Base-by-base conservation (phyloP, 2,329 filamentous ascomycete genomes). In the Phaeosphaeriaceae sp. region DNA sequence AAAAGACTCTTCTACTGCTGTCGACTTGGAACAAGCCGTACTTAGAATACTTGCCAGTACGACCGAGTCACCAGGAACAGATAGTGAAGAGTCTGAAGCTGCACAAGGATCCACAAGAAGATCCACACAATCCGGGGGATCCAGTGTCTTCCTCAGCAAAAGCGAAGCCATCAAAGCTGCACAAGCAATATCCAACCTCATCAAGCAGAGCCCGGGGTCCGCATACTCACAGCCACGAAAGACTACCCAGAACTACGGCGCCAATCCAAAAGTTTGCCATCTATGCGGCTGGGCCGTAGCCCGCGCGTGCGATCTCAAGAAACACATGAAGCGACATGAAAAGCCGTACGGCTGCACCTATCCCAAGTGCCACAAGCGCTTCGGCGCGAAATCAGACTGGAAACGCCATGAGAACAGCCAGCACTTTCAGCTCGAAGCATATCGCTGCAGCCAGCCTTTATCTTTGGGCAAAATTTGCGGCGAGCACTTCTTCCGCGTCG, bases 321-420 rank as follows among this genome's bases (percentile, higher is more conserved):
- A 97, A 76, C 94, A 97, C 74, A 82, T 87, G 75, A 94, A 93
- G 73, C 88, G 93, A 1, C 94, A 97, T 74, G 84, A 86, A 8
- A 89, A 88, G 64, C 94, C 93, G 0, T 97, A 94, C 63, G 89
- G 88, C 13, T 97, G 94, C 76, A 97, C 93, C 0, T 91, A 89
- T 63, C 77, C 82, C 9, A 78, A 80, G 28, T 97, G 94, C 70
- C 76, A 79, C 50, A 93, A 92, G 71, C 82, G 74, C 0, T 97
- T 97, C 66, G 94, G 94, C n/a, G 94, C 91, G 76, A 97, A 97
- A 73, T 94, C 93, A 59, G 94, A 97, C 77, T 97, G 88, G 94
- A 97, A 96, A 74, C 88, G 94, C 1, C 94, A 97, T 70, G 94
- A 97, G 71, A 90, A 88, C 64, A 88, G 86, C 17, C 91, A 94